A percentile compares a stretch with the other conserved stretches of the same genome.
Conservation (phyloP, 192 early-diverging fungal genomes). For the Phlyctochytrium planicorne region DNA sequence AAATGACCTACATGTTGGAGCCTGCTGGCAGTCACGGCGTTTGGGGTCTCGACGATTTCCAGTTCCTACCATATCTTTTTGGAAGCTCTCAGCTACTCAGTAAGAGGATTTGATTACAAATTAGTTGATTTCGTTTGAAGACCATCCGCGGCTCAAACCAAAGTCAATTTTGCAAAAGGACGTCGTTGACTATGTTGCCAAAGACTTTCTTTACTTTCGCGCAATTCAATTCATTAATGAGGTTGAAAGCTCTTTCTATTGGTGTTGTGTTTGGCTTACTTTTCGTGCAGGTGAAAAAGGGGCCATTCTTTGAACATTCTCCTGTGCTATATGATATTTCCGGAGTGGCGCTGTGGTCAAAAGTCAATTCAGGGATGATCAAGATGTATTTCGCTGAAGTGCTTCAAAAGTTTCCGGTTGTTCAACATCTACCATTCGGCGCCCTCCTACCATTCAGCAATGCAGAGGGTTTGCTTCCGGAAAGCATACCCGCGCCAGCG, state of each 20-base stretch:
- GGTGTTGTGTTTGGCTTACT: background rate
- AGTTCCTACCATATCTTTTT: slow-evolving; percentile 92
- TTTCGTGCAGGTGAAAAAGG: slow-evolving; percentile 54
- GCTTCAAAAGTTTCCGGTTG: slow-evolving; percentile 70
- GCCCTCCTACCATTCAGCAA: slow-evolving; percentile 49
- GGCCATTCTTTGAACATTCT: slow-evolving; percentile 76
- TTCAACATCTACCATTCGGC: slow-evolving; percentile 81
- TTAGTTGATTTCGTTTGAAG: too few relatives aligned
- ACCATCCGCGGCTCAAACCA: slow-evolving; percentile 70
- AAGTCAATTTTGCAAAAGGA: slow-evolving; percentile 65
- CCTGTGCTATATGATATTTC: slow-evolving; percentile 77
- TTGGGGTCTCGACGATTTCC: slow-evolving; percentile 94
- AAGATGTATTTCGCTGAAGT: slow-evolving; percentile 80
- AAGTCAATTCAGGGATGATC: slow-evolving; percentile 70
- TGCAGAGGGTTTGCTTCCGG: too few relatives aligned
- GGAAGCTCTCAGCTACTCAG: slow-evolving; percentile 87
- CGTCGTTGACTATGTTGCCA: slow-evolving; percentile 55
- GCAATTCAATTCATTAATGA: slow-evolving; percentile 78
- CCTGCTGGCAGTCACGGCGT: slow-evolving; percentile 97
- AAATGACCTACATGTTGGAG: slow-evolving; percentile 82
- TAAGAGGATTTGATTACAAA: slow-evolving; percentile 19
- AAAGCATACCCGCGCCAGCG: too few relatives aligned
- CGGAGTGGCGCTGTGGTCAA: slow-evolving; percentile 67
- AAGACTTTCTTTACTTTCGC: slow-evolving; percentile 83
- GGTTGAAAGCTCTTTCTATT: slow-evolving; percentile 24